These are phyloP conservation scores for Emericellopsis atlantica DNA, from an alignment of 2,329 filamentous ascomycete genomes.

Conservation along the genomic window DNA sequence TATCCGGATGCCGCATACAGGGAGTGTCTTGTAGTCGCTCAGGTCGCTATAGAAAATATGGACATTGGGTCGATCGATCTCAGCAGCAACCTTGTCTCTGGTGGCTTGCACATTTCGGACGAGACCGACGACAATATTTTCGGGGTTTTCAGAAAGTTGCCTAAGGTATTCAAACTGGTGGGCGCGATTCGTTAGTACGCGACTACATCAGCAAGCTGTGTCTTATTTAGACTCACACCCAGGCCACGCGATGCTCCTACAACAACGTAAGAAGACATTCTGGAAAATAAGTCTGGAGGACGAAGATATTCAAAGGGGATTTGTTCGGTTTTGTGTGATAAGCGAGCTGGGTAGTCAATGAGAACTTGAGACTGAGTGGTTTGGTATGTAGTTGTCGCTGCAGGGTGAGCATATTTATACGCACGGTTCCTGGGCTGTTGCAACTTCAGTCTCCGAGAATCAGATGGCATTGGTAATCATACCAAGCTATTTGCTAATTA, in stretches of 20 bases:
- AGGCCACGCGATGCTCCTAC: slow-evolving; percentile 8
- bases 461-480: no score
- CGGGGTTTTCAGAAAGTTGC: slow-evolving; percentile 27
- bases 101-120: slow-evolving; percentile 31
- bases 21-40: slow-evolving; percentile 21
- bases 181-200: neutral
- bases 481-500: no score
- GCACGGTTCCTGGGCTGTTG: no score
- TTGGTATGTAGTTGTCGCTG: no score
- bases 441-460: no score
- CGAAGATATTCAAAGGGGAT: no score
- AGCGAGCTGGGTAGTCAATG: no score
- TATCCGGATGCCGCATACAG: slow-evolving; percentile 8
- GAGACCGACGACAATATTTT: slow-evolving; percentile 32
- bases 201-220: neutral
- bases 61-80: slow-evolving; percentile 27
- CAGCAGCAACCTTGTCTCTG: slow-evolving; percentile 26
- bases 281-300: neutral
- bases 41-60: slow-evolving; percentile 33
- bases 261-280: slow-evolving; percentile 8
- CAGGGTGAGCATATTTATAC: no score
- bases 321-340: no score
- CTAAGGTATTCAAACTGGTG: slow-evolving; percentile 35
- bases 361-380: no score
- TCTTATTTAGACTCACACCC: slow-evolving; percentile 4